phyloP scores from a whole-genome alignment of 352 stramenopile species.

The Peronospora belbahrii region DNA sequence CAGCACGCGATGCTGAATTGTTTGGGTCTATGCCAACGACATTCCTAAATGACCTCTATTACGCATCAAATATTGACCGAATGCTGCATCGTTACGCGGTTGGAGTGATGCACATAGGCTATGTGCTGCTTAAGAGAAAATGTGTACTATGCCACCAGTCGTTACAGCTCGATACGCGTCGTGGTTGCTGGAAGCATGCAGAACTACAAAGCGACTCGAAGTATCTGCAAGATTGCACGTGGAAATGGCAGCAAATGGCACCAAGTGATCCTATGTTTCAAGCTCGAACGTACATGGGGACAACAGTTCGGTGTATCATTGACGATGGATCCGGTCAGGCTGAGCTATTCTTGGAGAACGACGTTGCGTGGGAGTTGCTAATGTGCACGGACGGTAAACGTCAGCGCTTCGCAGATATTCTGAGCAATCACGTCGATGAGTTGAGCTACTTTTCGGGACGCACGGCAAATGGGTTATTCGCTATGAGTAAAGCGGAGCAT shows the following conservation, averaged over 20 bases:
- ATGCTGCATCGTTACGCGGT: conserved; percentile 52
- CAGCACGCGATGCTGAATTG: conserved; percentile 22
- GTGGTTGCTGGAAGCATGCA: conserved; percentile 36
- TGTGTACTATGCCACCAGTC: conserved; percentile 47
- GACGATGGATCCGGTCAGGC: conserved; percentile 73
- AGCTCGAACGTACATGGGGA: conserved; percentile 33
- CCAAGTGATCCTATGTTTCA: conserved; percentile 29
- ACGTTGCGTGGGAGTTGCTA: conserved; percentile 66
- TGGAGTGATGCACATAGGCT: conserved; percentile 64
- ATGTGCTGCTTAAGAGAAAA: conserved; percentile 64
- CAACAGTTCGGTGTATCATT: conserved; percentile 48
- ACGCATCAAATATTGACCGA: conserved; percentile 30
- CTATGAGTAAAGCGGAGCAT: conserved; percentile 15
- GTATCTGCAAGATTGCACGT: conserved; percentile 11
- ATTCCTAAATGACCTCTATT: conserved; percentile 44
- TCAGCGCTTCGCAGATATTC: conserved; percentile 37
- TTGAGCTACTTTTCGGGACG: conserved; percentile 52
- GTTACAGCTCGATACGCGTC: conserved; percentile 36
- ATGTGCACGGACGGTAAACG: conserved; percentile 34
- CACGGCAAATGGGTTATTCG: conserved; percentile 23
- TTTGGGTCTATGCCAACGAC: conserved; percentile 33
- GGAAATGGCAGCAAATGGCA: conserved; percentile 24
- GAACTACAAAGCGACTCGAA: background rate
- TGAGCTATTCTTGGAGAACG: conserved; percentile 64
- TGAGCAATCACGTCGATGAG: conserved; percentile 36